A percentile compares a stretch with the other conserved stretches of the same genome.
phyloP scores from a whole-genome alignment of 257 asterid species.

The Prunella vulgaris region DNA sequence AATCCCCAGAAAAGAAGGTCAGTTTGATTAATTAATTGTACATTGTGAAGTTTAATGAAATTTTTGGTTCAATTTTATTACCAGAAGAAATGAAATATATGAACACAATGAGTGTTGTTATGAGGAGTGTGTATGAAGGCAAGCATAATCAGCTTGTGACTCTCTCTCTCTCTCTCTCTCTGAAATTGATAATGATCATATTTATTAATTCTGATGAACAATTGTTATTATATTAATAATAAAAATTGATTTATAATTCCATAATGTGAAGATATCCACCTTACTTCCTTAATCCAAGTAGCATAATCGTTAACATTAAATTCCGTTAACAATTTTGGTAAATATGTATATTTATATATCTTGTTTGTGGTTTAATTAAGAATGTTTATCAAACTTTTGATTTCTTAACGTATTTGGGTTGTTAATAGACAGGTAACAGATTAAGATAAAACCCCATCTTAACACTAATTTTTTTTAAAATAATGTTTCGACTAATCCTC shows the following conservation, averaged over 20 bases:
- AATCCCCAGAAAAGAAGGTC: constrained; percentile 67
- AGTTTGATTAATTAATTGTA: neutral
- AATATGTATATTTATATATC: too few relatives aligned
- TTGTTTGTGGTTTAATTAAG: neutral
- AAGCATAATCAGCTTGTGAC: neutral
- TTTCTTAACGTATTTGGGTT: neutral
- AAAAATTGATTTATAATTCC: too few relatives aligned
- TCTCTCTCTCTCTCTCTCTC: neutral
- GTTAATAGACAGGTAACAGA: neutral
- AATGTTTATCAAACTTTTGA: neutral
- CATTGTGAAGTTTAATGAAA: neutral
- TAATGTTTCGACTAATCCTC: neutral
- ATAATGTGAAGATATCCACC: neutral
- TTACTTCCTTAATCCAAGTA: neutral
- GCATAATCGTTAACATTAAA: constrained; percentile 6
- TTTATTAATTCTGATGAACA: too few relatives aligned
- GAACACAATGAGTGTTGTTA: neutral
- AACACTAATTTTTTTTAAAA: neutral
- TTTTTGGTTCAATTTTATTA: neutral
- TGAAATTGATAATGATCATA: neutral
- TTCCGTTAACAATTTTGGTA: neutral
- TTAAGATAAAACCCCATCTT: neutral
- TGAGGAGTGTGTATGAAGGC: constrained; percentile 5
- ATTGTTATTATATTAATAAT: too few relatives aligned
- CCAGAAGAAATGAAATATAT: neutral